Conservation (phyloP, 768 basidiomycete species). For the Boletus subcaerulescens region DNA sequence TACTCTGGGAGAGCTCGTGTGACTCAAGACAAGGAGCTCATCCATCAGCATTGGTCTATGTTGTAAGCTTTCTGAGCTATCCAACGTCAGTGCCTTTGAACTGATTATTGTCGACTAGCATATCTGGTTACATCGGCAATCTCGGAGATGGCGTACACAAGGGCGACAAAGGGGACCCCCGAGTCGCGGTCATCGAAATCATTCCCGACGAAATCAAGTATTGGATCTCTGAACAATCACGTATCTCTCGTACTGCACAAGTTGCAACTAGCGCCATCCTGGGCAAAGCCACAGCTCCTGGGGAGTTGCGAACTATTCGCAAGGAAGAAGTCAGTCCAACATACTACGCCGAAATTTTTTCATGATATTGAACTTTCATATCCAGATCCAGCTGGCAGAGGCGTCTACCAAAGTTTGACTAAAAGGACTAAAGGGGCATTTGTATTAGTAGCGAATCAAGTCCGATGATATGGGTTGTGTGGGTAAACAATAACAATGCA, state of each 20-base stretch:
- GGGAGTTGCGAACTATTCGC: conserved; percentile 74
- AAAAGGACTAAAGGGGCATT: neutral
- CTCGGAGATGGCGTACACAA: conserved; percentile 81
- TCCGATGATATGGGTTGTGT: conserved; percentile 15
- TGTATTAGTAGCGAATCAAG: neutral
- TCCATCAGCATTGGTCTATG: conserved; percentile 64
- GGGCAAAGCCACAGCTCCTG: conserved; percentile 64
- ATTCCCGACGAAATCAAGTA: conserved; percentile 79
- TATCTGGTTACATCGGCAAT: conserved; percentile 81
- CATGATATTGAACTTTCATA: neutral
- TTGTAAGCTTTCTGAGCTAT: conserved; percentile 33
- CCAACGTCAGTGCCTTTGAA: neutral
- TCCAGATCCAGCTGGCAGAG: conserved; percentile 20
- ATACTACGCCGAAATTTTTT: neutral
- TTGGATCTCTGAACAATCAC: conserved; percentile 65
- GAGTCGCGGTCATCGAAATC: conserved; percentile 76
- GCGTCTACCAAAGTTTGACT: conserved; percentile 8
- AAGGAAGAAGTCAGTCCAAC: conserved; percentile 58
- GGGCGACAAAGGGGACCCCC: conserved; percentile 76
- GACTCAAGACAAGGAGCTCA: conserved; percentile 55
- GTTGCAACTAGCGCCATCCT: conserved; percentile 56
- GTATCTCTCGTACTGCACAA: conserved; percentile 57
- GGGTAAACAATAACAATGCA: neutral
- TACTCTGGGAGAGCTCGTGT: conserved; percentile 72
- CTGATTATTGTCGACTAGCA: conserved; percentile 34